phyloP scores from a whole-genome alignment of 2,329 filamentous ascomycete genomes.

The Talaromyces sp. region DNA sequence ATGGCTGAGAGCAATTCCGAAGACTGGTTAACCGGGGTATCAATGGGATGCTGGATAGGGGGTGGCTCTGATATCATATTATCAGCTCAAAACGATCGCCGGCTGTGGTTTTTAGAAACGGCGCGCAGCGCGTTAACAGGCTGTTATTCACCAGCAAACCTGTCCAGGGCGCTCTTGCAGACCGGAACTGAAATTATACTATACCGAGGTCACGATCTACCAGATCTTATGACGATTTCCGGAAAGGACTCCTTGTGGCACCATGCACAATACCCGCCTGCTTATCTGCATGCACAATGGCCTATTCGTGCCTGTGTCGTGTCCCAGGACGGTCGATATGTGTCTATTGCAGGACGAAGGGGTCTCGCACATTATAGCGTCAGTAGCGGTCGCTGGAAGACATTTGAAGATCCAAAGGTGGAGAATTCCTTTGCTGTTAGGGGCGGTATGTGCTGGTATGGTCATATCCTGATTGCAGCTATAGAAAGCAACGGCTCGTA shows the following conservation, averaged over 20 bases:
- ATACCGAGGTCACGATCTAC: conserved; percentile 87
- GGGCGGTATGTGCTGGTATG: conserved; percentile 98
- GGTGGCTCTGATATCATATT: conserved; percentile 82
- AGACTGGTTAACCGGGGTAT: conserved; percentile 75
- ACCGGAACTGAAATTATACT: conserved; percentile 84
- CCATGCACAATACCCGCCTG: conserved; percentile 74
- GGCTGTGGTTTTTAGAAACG: conserved; percentile 84
- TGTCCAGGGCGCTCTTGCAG: conserved; percentile 82
- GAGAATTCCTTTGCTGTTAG: conserved; percentile 90
- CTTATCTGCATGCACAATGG: conserved; percentile 88
- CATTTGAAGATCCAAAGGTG: conserved; percentile 71
- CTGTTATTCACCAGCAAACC: conserved; percentile 85
- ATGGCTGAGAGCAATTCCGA: conserved; percentile 67
- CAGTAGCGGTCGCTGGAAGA: conserved; percentile 91
- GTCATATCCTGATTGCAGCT: conserved; percentile 87
- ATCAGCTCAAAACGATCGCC: conserved; percentile 63
- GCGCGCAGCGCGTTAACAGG: conserved; percentile 88
- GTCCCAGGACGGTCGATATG: conserved; percentile 86
- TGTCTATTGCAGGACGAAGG: conserved; percentile 89
- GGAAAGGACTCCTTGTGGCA: conserved; percentile 95
- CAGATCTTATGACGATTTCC: conserved; percentile 84
- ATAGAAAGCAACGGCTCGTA: conserved; percentile 80
- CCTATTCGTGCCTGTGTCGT: conserved; percentile 82
- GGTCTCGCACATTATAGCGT: conserved; percentile 95
- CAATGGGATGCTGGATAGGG: conserved; percentile 77